phyloP scores from a whole-genome alignment of 345 rosid genomes.

The Eutrema japonicum region DNA sequence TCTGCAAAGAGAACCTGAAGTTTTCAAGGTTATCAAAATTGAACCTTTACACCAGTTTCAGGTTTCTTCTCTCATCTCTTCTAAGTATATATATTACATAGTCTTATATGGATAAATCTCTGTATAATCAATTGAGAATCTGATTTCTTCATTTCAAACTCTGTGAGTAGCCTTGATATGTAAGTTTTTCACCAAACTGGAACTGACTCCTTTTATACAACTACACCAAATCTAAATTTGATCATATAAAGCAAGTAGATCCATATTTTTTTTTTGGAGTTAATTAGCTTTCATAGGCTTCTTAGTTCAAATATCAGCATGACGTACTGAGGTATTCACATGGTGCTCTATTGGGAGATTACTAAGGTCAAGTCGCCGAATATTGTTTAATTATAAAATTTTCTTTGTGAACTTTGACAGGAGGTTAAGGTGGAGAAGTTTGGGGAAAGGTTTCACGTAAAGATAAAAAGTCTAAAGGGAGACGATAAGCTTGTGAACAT shows the following conservation, averaged over 20 bases:
- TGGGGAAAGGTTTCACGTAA: constrained; percentile 54
- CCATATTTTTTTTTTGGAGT: not conserved
- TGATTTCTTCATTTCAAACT: constrained; percentile 5
- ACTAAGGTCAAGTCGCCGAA: not conserved
- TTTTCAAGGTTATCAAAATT: constrained; percentile 50
- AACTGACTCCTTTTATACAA: not conserved
- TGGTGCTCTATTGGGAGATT: not conserved
- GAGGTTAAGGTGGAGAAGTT: constrained; percentile 70
- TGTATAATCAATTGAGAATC: not conserved
- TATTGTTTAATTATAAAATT: not conserved
- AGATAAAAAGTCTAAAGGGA: constrained; percentile 53
- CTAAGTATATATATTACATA: not conserved
- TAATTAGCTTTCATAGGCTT: constrained; percentile 2
- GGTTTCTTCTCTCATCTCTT: constrained; percentile 48
- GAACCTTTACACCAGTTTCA: constrained; percentile 51
- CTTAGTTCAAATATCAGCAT: not conserved
- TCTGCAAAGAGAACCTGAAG: constrained; percentile 49
- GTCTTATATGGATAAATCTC: not conserved
- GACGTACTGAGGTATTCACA: not conserved
- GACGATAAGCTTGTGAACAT: constrained; percentile 56
- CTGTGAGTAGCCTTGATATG: constrained; percentile 4
- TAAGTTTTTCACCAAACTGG: not conserved
- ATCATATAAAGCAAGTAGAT: constrained; percentile 4
- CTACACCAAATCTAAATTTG: not conserved
- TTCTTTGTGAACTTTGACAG: constrained; percentile 32